phyloP scores from a whole-genome alignment of 805 yeast genomes.

The Ogataea haglerorum region DNA sequence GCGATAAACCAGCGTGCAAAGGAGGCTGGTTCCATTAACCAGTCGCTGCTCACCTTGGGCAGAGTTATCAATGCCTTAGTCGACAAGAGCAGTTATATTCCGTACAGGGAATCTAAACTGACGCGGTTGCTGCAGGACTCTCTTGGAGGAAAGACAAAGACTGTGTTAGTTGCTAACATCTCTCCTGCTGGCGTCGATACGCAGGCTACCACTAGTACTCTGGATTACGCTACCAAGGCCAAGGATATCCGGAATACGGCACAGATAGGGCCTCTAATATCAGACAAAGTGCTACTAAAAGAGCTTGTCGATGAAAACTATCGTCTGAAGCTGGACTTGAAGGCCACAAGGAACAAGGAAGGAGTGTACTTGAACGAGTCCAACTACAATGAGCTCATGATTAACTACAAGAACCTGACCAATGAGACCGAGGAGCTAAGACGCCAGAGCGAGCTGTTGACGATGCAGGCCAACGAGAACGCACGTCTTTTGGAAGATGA shows the following conservation, averaged over 20 bases:
- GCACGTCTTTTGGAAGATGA: slow-evolving; percentile 17
- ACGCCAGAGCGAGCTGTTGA: slow-evolving; percentile 39
- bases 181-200: slow-evolving; percentile 56
- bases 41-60: slow-evolving; percentile 81
- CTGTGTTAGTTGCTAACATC: slow-evolving; percentile 82
- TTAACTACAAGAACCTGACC: slow-evolving; percentile 46
- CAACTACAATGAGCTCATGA: slow-evolving; percentile 51
- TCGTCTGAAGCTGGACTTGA: slow-evolving; percentile 47
- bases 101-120: slow-evolving; percentile 71
- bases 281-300: slow-evolving; percentile 42
- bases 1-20: slow-evolving; percentile 82
- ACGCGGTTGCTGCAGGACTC: slow-evolving; percentile 76
- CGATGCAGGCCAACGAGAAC: slow-evolving; percentile 34
- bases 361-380: slow-evolving; percentile 62
- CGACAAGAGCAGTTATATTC: slow-evolving; percentile 66
- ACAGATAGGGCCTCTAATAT: slow-evolving; percentile 42
- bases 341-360: slow-evolving; percentile 59
- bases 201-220: slow-evolving; percentile 50
- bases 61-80: slow-evolving; percentile 77
- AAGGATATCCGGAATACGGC: slow-evolving; percentile 51
- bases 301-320: slow-evolving; percentile 46
- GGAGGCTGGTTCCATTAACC: slow-evolving; percentile 93
- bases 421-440: slow-evolving; percentile 47
- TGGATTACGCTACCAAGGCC: slow-evolving; percentile 57
- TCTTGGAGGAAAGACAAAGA: slow-evolving; percentile 82